Conservation (phyloP, 345 rosid genomes). For the Syzygium aromaticum region DNA sequence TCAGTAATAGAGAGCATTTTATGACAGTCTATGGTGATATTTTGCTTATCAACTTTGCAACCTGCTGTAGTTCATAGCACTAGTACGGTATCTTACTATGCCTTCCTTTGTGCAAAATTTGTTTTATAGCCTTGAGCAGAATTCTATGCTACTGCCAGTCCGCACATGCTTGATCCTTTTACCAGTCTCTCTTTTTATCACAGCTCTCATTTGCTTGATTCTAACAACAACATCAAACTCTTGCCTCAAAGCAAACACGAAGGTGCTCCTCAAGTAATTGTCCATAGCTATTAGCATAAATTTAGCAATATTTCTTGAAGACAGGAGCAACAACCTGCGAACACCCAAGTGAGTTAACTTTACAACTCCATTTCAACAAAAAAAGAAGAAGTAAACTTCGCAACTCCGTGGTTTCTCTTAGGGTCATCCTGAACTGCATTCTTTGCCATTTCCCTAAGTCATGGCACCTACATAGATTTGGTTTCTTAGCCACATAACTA, state of each 20-base stretch:
- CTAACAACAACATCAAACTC: background rate
- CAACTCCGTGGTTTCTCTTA: background rate
- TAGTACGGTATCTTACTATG: background rate
- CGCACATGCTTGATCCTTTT: background rate
- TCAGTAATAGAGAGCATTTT: background rate
- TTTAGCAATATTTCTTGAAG: background rate
- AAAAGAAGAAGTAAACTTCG: no score
- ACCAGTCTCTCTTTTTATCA: background rate
- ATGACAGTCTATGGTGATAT: background rate
- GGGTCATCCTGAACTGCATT: background rate
- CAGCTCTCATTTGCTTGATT: background rate
- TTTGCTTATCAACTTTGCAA: background rate
- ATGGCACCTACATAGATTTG: background rate
- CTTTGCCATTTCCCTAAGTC: background rate
- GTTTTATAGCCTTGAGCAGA: background rate
- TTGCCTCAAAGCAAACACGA: background rate
- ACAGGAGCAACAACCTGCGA: background rate
- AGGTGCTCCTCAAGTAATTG: background rate
- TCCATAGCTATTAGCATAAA: background rate
- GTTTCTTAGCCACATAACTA: background rate
- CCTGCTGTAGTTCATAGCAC: background rate
- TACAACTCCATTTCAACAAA: background rate
- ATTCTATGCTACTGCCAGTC: background rate
- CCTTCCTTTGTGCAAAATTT: background rate
- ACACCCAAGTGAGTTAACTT: background rate